These are phyloP conservation scores for Fusarium armeniacum DNA, from an alignment of 2,329 filamentous ascomycete genomes.

Conservation along the genomic window DNA sequence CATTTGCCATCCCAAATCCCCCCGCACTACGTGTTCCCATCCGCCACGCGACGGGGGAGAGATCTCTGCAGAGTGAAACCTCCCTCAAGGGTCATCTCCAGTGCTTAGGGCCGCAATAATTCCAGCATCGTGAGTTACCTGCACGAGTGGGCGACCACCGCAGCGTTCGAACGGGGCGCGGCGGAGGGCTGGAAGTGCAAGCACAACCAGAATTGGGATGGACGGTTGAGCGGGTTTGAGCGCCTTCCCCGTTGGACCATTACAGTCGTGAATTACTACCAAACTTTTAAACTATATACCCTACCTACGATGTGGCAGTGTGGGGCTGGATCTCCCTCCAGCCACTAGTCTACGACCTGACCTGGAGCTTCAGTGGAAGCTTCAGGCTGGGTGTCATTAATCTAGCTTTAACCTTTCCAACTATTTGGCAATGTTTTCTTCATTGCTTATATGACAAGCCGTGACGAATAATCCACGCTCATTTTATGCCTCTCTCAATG, in stretches of 20 bases:
- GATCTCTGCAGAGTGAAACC: constrained; percentile 79
- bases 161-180: constrained; percentile 78
- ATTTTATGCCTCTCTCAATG: too few species aligned
- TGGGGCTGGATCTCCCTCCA: neutral
- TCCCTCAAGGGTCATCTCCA: constrained; percentile 79
- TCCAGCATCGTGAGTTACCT: constrained; percentile 76
- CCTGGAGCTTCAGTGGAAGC: constrained; percentile 10
- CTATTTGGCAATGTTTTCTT: neutral
- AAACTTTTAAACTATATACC: constrained; percentile 48
- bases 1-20: constrained; percentile 68
- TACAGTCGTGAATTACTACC: constrained; percentile 63
- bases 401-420: constrained; percentile 5
- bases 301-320: rapidly evolving
- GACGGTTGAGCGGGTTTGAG: constrained; percentile 65
- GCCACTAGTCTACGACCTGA: neutral
- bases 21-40: constrained; percentile 73
- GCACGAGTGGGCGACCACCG: constrained; percentile 75
- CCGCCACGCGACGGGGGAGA: constrained; percentile 79
- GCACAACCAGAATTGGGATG: constrained; percentile 60
- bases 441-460: neutral
- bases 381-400: constrained; percentile 2
- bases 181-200: constrained; percentile 62
- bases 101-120: constrained; percentile 70
- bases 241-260: constrained; percentile 73
- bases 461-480: neutral